Conservation (phyloP, 1,139 yeast genomes). For the Suhomyces ambrosiae region DNA sequence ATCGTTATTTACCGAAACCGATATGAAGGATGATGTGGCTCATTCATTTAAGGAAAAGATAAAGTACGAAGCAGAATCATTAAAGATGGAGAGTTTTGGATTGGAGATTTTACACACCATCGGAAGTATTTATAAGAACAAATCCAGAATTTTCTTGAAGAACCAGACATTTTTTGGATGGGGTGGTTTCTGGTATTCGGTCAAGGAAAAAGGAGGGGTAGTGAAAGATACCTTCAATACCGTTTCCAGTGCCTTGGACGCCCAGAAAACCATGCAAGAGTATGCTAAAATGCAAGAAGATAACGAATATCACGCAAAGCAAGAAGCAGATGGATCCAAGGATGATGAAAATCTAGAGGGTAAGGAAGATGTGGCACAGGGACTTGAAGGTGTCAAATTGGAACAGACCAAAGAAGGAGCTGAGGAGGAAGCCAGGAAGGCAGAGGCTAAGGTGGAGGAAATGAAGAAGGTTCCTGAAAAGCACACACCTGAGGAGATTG, state of each 20-base stretch:
- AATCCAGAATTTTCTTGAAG: conserved; percentile 59
- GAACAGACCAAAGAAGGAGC: conserved; percentile 11
- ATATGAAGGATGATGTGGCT: conserved; percentile 67
- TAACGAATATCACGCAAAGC: conserved; percentile 50
- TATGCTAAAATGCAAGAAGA: conserved; percentile 68
- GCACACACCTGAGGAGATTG: conserved; percentile 80
- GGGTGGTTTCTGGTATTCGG: conserved; percentile 80
- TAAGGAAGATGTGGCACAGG: conserved; percentile 32
- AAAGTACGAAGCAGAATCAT: conserved; percentile 79
- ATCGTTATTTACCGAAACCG: conserved; percentile 82
- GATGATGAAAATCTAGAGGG: conserved; percentile 45
- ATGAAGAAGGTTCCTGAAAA: conserved; percentile 36
- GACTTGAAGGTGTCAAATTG: conserved; percentile 25
- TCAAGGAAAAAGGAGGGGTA: conserved; percentile 86
- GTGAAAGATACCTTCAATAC: conserved; percentile 86
- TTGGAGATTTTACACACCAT: conserved; percentile 85
- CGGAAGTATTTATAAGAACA: conserved; percentile 74
- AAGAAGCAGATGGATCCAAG: conserved; percentile 36
- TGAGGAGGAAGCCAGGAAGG: conserved; percentile 14
- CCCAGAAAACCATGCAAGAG: conserved; percentile 86
- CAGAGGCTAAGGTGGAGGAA: conserved; percentile 14
- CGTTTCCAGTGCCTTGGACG: conserved; percentile 84
- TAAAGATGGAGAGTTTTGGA: conserved; percentile 94
- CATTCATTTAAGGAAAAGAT: conserved; percentile 70
- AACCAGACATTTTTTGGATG: conserved; percentile 72